phyloP scores from a whole-genome alignment of 495 filamentous ascomycete species.

The Recurvomyces mirabilis region DNA sequence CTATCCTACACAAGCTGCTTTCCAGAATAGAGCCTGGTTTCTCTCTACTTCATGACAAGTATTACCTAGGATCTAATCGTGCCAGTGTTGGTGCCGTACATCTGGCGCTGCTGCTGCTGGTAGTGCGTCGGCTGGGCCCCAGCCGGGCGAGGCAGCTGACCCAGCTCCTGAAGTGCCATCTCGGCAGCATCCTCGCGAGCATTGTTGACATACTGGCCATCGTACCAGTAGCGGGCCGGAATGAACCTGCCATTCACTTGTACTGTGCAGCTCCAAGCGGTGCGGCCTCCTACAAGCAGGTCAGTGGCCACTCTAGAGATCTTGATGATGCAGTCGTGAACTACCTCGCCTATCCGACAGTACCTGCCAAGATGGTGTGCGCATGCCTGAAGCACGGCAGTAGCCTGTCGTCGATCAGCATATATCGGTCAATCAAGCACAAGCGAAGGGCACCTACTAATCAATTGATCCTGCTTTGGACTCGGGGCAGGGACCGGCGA shows the following conservation, averaged over 20 bases:
- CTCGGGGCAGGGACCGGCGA: neutral
- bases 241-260: conserved; percentile 44
- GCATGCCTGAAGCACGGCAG: conserved; percentile 10
- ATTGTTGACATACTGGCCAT: conserved; percentile 74
- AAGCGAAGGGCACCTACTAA: no score
- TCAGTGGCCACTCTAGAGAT: no score
- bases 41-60: no score
- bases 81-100: no score
- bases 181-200: conserved; percentile 78
- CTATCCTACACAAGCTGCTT: no score
- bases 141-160: conserved; percentile 11
- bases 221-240: conserved; percentile 78
- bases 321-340: no score
- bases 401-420: conserved; percentile 7
- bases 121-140: conserved; percentile 8
- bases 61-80: no score
- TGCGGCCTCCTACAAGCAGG: conserved; percentile 58
- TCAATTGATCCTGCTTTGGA: conserved; percentile 10
- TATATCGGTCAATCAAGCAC: no score
- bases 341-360: conserved; percentile 22
- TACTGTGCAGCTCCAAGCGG: conserved; percentile 76
- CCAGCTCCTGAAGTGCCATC: conserved; percentile 18
- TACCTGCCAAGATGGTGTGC: conserved; percentile 18
- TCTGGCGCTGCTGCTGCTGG: conserved; percentile 14
- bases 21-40: no score